Base-by-base conservation (phyloP, 768 basidiomycete genomes). In the Crassisporium funariophilum region DNA sequence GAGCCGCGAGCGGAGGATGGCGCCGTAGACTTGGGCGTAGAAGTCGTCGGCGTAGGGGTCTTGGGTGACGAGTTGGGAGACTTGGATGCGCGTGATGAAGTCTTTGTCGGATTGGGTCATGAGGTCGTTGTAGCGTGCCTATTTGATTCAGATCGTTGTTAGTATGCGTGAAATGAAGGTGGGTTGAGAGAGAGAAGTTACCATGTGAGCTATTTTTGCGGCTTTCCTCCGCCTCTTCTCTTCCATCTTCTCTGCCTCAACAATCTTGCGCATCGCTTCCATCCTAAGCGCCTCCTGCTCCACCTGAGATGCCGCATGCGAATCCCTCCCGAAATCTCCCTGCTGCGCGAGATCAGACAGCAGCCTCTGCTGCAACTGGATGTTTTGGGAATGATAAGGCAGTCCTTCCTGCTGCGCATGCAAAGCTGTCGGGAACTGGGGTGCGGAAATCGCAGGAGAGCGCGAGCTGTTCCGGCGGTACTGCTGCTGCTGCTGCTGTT, bases 51-150 rank as follows among this genome's bases (percentile, higher is more conserved):
- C 84, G 66, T 95, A 98, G 0, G 97, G 97, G 69, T 99, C 97
- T 60, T 91, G 86, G 5, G 94, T 95, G 35, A 97, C 94, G 33
- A 98, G 87, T 61, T 98, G 97, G 1, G 95, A 98, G 24, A 99
- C 91, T 66, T 99, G 97, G 53, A 99, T 98, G 19, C 97, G 85
- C 25, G 97, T 98, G 69, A 99, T 98, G 63, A 98, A 99, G 62
- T 98, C 97, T 71, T 98, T 98, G 76, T 99, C 97, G 9, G 91
- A 94, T 68, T 94, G 92, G 3, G 92, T 93, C 93, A 95, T 95
- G 27, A 95, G 77, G 64, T 94, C 91, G 56, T 95, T 95, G 61
- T 94, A 94, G 49, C 90, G 84, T 50, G 93, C 82, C 92, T 93
- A 42, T 82, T 54, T 31, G 20, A 47, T 61, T 6, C 39, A 25